Evolutionary conservation across 129 eudicot genomes (phyloP), one percentile per base, ranked within the genome.

Genomic region (Artemisia annua): DNA sequence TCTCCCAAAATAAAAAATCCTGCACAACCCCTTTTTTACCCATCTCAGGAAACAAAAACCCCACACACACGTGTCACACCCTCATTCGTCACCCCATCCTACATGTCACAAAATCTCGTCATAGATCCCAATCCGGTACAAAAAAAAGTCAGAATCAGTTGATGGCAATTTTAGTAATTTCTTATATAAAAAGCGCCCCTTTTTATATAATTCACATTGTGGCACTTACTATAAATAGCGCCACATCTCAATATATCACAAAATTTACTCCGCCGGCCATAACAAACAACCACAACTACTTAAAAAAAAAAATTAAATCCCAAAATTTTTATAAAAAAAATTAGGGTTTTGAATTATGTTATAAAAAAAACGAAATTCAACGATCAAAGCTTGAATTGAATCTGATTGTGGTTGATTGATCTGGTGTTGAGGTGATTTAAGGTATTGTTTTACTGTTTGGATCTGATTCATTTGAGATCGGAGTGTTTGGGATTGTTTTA

Each of bases 211-310:
- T 69, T 52, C 56, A 16, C 43, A 24, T 14, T 69, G 51, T 5
- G 46, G 7, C 11, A 13, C 12, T 10, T 30, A 14, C 24, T 63
- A 35, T 57, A 55, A 66, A 73, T 62, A 87, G 20, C 69, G 26
- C 57, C 70, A 15, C n/a, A 17, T 55, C 46, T 16, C 30, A 24
- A 18, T 6, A 13, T 67, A 24, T 75, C 62, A 55, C 63, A 67
- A 54, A 39, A 61, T 52, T 75, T 74, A 70, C 80, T 85, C 87
- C 87, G 93, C 93, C 93, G 84, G 84, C 87, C 87, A 66, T 56
- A 49, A 64, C 14, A 60, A 5, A 12, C 28, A 20, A 19, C 28
- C 15, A 61, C 48, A 28, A 6, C 2, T 1, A 60, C 58, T 14
- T 54, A 26, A 11, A 63, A 32, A 16, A 13, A 7, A 14, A 20